Evolutionary conservation across 2,329 filamentous ascomycete genomes (phyloP).

Genomic region (Phyllosticta ampelicida): DNA sequence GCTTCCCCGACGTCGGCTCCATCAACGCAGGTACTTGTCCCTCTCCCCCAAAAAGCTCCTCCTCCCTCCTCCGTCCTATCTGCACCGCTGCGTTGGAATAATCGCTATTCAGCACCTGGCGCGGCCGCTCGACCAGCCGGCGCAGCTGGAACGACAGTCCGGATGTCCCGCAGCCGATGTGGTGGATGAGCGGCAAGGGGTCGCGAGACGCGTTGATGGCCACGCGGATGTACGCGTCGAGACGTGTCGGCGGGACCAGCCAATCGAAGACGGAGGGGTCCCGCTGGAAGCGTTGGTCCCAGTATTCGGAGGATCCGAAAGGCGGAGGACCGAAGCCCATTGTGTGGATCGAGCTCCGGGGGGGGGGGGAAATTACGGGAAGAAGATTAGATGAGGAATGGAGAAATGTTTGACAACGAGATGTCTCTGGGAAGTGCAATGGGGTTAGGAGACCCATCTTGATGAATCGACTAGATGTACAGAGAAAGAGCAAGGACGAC

Average conservation of each 20-base stretch:
- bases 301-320: constrained; percentile 26
- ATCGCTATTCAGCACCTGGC: constrained; percentile 28
- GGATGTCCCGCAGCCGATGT: constrained; percentile 31
- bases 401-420: no score
- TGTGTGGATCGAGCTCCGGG: no score
- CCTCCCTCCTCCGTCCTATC: constrained; percentile 22
- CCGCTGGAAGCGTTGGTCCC: constrained; percentile 26
- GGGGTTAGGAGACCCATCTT: no score
- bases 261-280: constrained; percentile 28
- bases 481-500: no score
- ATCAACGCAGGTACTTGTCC: neutral
- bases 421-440: no score
- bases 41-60: constrained; percentile 14
- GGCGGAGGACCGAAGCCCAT: constrained; percentile 20
- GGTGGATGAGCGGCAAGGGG: constrained; percentile 19
- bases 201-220: constrained; percentile 14
- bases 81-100: constrained; percentile 27
- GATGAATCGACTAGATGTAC: no score
- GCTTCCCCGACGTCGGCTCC: neutral
- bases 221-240: constrained; percentile 21
- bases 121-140: constrained; percentile 19
- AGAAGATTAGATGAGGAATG: neutral
- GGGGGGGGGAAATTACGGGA: neutral
- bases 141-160: constrained; percentile 26
- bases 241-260: constrained; percentile 22